Evolutionary conservation across 2,329 filamentous ascomycete species (phyloP).

Genomic region (Cladosporium halotolerans): DNA sequence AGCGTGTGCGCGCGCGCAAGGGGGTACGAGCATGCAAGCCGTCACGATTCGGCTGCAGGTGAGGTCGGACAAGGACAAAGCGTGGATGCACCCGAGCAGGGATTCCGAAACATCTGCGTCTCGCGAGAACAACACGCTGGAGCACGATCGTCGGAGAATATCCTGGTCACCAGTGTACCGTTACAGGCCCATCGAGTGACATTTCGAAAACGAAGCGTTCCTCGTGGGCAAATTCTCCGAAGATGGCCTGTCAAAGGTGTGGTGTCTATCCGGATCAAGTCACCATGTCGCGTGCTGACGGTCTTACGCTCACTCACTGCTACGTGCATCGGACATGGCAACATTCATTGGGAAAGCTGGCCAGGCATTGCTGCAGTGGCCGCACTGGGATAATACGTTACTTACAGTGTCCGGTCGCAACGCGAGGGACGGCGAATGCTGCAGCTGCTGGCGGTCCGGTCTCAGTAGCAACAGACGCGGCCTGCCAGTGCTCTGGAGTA

Average conservation of each 20-base stretch:
- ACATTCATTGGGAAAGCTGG: neutral
- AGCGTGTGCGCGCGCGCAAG: constrained; percentile 12
- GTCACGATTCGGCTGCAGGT: constrained; percentile 17
- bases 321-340: neutral
- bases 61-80: constrained; percentile 15
- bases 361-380: neutral
- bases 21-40: constrained; percentile 12
- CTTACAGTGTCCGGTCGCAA: neutral
- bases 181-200: neutral
- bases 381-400: constrained; percentile 9
- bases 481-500: constrained; percentile 1
- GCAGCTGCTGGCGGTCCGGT: constrained; percentile 1
- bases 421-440: constrained; percentile 4
- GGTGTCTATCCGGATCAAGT: neutral
- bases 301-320: neutral
- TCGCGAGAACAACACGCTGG: neutral
- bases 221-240: neutral
- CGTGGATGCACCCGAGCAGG: constrained; percentile 15
- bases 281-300: too few relatives aligned
- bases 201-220: neutral
- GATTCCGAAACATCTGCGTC: constrained; percentile 6
- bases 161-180: neutral
- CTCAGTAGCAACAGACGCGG: constrained; percentile 1
- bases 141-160: constrained; percentile 11
- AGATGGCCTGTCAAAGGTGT: neutral